These are phyloP conservation scores for Aspergillus quadrilineatus DNA, from an alignment of 2,329 filamentous ascomycete genomes.

Conservation along the genomic window DNA sequence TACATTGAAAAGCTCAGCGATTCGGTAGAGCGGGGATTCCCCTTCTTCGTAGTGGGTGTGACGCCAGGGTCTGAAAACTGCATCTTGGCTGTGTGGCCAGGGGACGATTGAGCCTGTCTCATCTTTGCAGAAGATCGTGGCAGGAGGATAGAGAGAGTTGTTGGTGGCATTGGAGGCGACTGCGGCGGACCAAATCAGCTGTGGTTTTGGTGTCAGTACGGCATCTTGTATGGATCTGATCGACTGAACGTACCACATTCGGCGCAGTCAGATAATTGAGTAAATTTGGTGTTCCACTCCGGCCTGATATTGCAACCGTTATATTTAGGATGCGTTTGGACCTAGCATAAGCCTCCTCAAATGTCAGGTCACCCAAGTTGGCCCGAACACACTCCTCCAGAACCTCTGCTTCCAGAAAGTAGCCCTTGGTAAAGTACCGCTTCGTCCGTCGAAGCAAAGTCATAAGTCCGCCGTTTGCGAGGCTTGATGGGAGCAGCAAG, in stretches of 20 bases:
- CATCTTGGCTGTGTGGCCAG: conserved; percentile 63
- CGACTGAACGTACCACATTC: conserved; percentile 68
- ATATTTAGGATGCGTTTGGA: conserved; percentile 91
- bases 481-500: conserved; percentile 23
- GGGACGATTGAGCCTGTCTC: conserved; percentile 69
- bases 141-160: conserved; percentile 63
- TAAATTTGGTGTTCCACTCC: conserved; percentile 75
- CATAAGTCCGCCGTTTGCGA: conserved; percentile 45
- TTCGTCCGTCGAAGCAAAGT: conserved; percentile 66
- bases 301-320: conserved; percentile 74
- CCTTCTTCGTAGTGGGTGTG: conserved; percentile 65
- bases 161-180: conserved; percentile 49
- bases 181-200: conserved; percentile 60
- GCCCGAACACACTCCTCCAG: conserved; percentile 79
- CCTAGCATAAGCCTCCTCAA: conserved; percentile 84
- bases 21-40: conserved; percentile 66
- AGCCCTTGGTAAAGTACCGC: conserved; percentile 72
- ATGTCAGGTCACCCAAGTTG: conserved; percentile 86
- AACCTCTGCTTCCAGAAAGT: conserved; percentile 78
- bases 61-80: conserved; percentile 68
- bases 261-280: conserved; percentile 92
- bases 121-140: conserved; percentile 75
- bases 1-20: conserved; percentile 83
- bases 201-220: not conserved
- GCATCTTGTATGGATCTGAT: not conserved